A percentile compares a stretch with the other conserved stretches of the same genome.
Conservation (phyloP, 2,329 filamentous ascomycete species). For the Colletotrichum higginsianum region DNA sequence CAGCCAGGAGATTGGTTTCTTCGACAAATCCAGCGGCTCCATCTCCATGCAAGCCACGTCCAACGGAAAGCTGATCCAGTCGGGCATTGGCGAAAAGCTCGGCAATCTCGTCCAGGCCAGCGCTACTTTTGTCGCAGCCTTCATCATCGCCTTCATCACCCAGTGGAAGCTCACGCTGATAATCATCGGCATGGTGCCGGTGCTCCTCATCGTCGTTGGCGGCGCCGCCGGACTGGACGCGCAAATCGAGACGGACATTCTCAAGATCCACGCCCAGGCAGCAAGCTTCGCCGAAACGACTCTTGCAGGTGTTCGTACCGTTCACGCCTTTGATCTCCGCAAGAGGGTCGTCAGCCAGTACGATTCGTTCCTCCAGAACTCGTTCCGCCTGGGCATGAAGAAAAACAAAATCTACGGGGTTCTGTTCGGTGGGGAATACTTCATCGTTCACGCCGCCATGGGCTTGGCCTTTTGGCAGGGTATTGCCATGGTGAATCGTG, state of each 20-base stretch:
- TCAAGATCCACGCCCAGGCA: slow-evolving; percentile 47
- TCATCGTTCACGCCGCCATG: slow-evolving; percentile 55
- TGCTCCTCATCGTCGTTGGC: slow-evolving; percentile 9
- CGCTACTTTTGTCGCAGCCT: slow-evolving; percentile 27
- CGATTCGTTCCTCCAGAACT: slow-evolving; percentile 14
- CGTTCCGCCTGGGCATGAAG: slow-evolving; percentile 47
- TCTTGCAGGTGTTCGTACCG: slow-evolving; percentile 32
- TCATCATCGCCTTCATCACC: slow-evolving; percentile 29
- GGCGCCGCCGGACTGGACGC: slow-evolving; percentile 5
- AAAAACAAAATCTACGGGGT: slow-evolving; percentile 47
- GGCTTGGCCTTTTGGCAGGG: slow-evolving; percentile 45
- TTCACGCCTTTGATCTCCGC: slow-evolving; percentile 39
- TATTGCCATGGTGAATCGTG: slow-evolving; percentile 55
- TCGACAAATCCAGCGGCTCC: slow-evolving; percentile 50
- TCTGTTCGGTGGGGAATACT: slow-evolving; percentile 54
- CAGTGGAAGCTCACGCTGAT: slow-evolving; percentile 34
- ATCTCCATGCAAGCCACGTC: slow-evolving; percentile 30
- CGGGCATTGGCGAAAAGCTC: slow-evolving; percentile 26
- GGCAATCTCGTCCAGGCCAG: slow-evolving; percentile 18
- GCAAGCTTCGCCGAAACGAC: slow-evolving; percentile 48
- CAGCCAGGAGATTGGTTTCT: slow-evolving; percentile 58
- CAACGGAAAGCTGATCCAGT: slow-evolving; percentile 32
- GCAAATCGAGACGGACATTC: slow-evolving; percentile 44
- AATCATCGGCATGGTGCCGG: slow-evolving; percentile 15
- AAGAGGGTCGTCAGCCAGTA: slow-evolving; percentile 35